Conservation (phyloP, 208 protist species). For the Acanthamoeba royreba region DNA sequence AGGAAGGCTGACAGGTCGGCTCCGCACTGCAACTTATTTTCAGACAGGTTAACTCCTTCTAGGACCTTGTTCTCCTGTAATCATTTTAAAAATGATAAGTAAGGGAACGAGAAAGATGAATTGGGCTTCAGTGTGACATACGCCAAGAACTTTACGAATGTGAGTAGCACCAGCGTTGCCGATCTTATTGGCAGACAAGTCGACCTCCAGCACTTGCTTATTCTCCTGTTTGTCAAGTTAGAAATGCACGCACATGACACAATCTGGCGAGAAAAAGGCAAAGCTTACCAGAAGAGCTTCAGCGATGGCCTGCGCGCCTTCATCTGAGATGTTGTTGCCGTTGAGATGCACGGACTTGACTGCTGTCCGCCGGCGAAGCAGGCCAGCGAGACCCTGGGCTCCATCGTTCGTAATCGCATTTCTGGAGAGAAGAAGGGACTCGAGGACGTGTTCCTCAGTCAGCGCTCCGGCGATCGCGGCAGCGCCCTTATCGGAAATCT, state of each 20-base stretch:
- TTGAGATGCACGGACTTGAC: neutral
- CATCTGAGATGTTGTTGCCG: neutral
- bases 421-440: neutral
- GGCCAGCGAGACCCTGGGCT: neutral
- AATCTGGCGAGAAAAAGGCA: neutral
- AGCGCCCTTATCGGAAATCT: neutral
- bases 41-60: neutral
- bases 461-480: neutral
- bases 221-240: neutral
- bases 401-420: neutral
- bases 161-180: neutral
- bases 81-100: neutral
- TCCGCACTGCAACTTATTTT: conserved; percentile 5
- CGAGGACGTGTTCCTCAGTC: neutral
- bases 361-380: neutral
- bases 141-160: neutral
- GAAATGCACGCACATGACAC: neutral
- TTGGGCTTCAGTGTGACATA: neutral
- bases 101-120: neutral
- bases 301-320: neutral
- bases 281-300: neutral
- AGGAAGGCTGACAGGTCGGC: neutral
- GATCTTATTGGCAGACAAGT: neutral
- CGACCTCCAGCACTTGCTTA: neutral
- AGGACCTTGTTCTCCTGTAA: neutral